These are phyloP conservation scores for Tylopilus subfusipes DNA, from an alignment of 768 basidiomycete genomes.

Conservation along the genomic window DNA sequence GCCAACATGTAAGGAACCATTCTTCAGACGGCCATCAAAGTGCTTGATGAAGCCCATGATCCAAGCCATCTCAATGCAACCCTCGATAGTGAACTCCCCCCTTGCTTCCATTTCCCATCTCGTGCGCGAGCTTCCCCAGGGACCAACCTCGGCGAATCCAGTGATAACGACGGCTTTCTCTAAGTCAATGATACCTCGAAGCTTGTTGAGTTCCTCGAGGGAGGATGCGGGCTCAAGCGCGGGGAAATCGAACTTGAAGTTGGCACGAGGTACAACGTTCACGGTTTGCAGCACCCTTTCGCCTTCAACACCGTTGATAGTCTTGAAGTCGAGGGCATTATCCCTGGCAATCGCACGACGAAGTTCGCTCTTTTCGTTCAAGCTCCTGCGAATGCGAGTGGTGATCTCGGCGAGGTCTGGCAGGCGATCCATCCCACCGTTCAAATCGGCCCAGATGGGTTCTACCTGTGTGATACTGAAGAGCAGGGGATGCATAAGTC, in stretches of 20 bases:
- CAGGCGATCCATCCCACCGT: conserved; percentile 97
- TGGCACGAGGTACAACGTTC: conserved; percentile 92
- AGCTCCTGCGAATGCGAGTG: conserved; percentile 72
- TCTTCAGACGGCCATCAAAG: conserved; percentile 94
- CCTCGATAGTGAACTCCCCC: conserved; percentile 96
- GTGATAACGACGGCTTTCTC: conserved; percentile 96
- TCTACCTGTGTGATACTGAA: conserved; percentile 99
- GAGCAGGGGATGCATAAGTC: conserved; percentile 97
- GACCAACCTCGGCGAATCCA: conserved; percentile 95
- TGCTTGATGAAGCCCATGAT: conserved; percentile 99
- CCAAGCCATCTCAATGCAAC: conserved; percentile 99
- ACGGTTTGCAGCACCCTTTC: conserved; percentile 92
- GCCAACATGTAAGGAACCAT: conserved; percentile 89
- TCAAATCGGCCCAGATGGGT: conserved; percentile 98
- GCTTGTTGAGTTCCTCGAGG: conserved; percentile 67
- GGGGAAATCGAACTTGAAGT: conserved; percentile 97
- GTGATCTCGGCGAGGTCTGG: conserved; percentile 94
- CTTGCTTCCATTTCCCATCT: conserved; percentile 99
- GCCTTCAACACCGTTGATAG: conserved; percentile 83
- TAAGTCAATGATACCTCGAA: conserved; percentile 88
- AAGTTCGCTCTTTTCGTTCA: conserved; percentile 86
- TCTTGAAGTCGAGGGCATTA: conserved; percentile 94
- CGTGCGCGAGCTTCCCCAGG: conserved; percentile 97
- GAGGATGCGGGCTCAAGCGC: conserved; percentile 67
- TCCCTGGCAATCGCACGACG: conserved; percentile 92